Conservation (phyloP, 225 moss, liverwort and hornwort genomes). For the Anthoceros angustus region DNA sequence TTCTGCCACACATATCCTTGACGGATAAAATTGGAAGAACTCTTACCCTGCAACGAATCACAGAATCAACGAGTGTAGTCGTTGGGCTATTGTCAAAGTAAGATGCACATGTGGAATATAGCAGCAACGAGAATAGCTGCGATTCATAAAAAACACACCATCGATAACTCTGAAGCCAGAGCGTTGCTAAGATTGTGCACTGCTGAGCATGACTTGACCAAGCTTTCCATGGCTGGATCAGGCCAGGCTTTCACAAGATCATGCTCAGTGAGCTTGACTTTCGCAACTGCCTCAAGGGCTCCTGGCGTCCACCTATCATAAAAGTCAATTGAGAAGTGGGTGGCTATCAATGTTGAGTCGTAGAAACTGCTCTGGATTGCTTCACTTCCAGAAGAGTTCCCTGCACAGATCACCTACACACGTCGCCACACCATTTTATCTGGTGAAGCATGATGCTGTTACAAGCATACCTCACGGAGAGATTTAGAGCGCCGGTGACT, state of each 20-base stretch:
- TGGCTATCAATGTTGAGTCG: conserved; percentile 14
- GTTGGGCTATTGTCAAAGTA: not conserved
- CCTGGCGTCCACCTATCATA: conserved; percentile 35
- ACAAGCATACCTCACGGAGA: no score
- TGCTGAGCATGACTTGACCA: conserved; percentile 25
- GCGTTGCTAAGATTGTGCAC: conserved; percentile 27
- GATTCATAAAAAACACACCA: conserved; percentile 5
- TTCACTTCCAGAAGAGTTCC: conserved; percentile 15
- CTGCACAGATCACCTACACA: conserved; percentile 31
- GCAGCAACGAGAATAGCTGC: not conserved
- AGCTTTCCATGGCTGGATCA: conserved; percentile 13
- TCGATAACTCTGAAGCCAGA: conserved; percentile 16
- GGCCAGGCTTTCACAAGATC: conserved; percentile 15
- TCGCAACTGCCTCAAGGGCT: conserved; percentile 33
- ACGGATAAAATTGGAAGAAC: not conserved
- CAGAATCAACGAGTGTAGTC: not conserved
- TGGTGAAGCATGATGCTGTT: no score
- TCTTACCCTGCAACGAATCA: not conserved
- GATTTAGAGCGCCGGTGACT: no score
- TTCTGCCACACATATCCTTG: conserved; percentile 13
- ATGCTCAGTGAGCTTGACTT: conserved; percentile 21
- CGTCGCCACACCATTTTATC: no score
- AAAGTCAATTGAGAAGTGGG: conserved; percentile 27
- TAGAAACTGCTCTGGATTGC: conserved; percentile 12
- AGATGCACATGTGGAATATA: not conserved